Evolutionary conservation across 805 yeast genomes (phyloP).

Genomic region (Myxozyma neglecta): DNA sequence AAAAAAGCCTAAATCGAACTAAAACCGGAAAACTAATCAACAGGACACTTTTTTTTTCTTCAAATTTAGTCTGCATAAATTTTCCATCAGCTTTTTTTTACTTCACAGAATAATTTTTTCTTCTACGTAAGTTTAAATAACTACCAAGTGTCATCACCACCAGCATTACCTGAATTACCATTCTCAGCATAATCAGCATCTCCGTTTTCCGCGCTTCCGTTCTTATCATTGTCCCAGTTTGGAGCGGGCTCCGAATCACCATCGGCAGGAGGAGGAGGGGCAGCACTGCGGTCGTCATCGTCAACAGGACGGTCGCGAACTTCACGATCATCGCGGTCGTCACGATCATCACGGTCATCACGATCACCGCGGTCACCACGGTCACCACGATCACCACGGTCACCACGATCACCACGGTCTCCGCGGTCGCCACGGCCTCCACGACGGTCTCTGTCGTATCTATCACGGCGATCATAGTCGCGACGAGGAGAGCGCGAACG

Average conservation of each 20-base stretch:
- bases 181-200: neutral
- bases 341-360: slow-evolving; percentile 22
- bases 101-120: too few species aligned
- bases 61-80: too few species aligned
- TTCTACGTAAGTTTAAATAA: neutral
- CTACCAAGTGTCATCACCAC: slow-evolving; percentile 15
- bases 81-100: too few species aligned
- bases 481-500: slow-evolving; percentile 29
- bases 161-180: slow-evolving; percentile 1
- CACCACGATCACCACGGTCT: slow-evolving; percentile 28
- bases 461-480: slow-evolving; percentile 31
- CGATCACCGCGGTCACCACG: slow-evolving; percentile 14
- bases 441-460: slow-evolving; percentile 21
- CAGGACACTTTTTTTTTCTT: too few species aligned
- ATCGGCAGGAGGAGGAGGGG: slow-evolving; percentile 22
- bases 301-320: slow-evolving; percentile 24
- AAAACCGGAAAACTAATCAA: too few species aligned
- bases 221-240: slow-evolving; percentile 17
- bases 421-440: slow-evolving; percentile 22
- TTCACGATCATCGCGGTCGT: slow-evolving; percentile 23
- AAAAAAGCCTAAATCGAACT: too few species aligned
- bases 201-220: slow-evolving; percentile 4
- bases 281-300: slow-evolving; percentile 29
- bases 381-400: slow-evolving; percentile 20
- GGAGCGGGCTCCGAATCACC: slow-evolving; percentile 6